Evolutionary conservation across 495 filamentous ascomycete species (phyloP).

Genomic region (Aspergillus cristatus): DNA sequence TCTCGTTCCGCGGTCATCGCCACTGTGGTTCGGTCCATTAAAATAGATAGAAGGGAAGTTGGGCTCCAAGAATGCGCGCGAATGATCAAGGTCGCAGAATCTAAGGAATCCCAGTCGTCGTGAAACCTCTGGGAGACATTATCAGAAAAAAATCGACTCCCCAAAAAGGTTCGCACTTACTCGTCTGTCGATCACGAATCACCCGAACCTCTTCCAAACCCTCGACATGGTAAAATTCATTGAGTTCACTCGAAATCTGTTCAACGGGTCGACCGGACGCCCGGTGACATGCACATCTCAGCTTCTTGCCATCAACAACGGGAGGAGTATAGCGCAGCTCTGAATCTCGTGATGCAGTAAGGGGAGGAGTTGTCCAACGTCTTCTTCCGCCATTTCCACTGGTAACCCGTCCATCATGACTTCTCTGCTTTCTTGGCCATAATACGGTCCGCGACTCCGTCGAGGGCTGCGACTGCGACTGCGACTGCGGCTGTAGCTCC

Average conservation of each 20-base stretch:
- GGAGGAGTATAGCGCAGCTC: conserved; percentile 8
- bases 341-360: conserved; percentile 1
- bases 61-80: conserved; percentile 55
- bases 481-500: conserved; percentile 37
- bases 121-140: conserved; percentile 39
- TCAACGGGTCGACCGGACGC: conserved; percentile 18
- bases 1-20: conserved; percentile 46
- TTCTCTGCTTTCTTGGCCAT: conserved; percentile 46
- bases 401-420: conserved; percentile 55
- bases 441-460: conserved; percentile 33
- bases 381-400: conserved; percentile 51
- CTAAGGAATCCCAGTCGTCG: conserved; percentile 60
- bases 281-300: conserved; percentile 37
- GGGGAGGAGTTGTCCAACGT: conserved; percentile 45
- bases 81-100: conserved; percentile 50
- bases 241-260: conserved; percentile 56
- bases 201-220: conserved; percentile 54
- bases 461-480: conserved; percentile 32
- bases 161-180: conserved; percentile 27
- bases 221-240: conserved; percentile 47
- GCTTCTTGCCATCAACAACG: conserved; percentile 23
- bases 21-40: conserved; percentile 35
- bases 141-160: conserved; percentile 1
- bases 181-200: conserved; percentile 58
- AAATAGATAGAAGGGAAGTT: conserved; percentile 57